phyloP scores from a whole-genome alignment of 768 basidiomycete genomes.

The Cystobasidium tubakii region DNA sequence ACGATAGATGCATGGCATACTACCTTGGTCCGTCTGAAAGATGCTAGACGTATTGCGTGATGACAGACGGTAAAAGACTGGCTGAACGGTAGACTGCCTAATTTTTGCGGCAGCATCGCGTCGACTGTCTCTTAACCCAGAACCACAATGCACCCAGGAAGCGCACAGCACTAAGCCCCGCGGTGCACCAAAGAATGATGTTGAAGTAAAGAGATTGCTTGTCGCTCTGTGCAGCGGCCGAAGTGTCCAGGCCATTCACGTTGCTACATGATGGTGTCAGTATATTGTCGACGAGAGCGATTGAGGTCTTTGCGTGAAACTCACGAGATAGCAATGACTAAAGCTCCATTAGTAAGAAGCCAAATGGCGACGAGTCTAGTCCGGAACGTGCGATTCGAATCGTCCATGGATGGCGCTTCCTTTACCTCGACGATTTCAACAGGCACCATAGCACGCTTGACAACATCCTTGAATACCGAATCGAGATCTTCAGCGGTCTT shows the following conservation, averaged over 20 bases:
- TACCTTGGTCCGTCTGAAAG: too few relatives aligned
- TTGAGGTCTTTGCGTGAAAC: too few relatives aligned
- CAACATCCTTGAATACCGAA: slow-evolving; percentile 78
- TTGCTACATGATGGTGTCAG: too few relatives aligned
- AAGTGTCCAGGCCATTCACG: slow-evolving; percentile 35
- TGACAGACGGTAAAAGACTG: too few relatives aligned
- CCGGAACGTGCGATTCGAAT: slow-evolving; percentile 86
- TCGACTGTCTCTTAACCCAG: slow-evolving; percentile 32
- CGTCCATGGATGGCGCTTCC: slow-evolving; percentile 53
- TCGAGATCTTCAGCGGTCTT: slow-evolving; percentile 83
- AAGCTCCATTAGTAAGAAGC: slow-evolving; percentile 27
- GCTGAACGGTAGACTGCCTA: neutral
- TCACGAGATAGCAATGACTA: slow-evolving; percentile 17
- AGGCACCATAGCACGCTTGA: slow-evolving; percentile 60
- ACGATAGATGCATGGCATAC: neutral
- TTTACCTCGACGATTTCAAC: neutral
- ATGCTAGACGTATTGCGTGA: too few relatives aligned
- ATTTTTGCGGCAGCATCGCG: slow-evolving; percentile 31
- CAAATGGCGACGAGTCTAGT: slow-evolving; percentile 55
- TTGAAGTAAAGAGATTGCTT: slow-evolving; percentile 38
- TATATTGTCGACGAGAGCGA: too few relatives aligned
- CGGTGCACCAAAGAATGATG: slow-evolving; percentile 37
- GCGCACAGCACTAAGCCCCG: slow-evolving; percentile 31
- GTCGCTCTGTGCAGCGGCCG: slow-evolving; percentile 16
- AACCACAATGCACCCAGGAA: slow-evolving; percentile 32